Evolutionary conservation across 2,329 filamentous ascomycete genomes (phyloP).

Genomic region (Capronia coronata): DNA sequence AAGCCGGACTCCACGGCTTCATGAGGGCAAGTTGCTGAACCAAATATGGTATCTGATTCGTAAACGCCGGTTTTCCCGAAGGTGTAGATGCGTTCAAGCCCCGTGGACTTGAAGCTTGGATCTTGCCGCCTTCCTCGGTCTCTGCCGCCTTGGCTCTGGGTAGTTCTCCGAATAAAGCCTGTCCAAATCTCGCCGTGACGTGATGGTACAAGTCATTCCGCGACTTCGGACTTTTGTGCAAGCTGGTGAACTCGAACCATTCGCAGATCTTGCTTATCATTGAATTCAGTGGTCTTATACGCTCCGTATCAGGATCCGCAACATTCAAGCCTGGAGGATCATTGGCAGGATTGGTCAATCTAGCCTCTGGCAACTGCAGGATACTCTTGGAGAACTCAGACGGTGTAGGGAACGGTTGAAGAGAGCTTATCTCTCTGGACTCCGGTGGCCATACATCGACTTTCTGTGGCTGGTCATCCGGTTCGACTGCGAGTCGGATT

Average conservation of each 20-base stretch:
- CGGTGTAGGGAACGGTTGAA: constrained; percentile 11
- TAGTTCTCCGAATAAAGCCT: constrained; percentile 9
- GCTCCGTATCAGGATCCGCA: not conserved
- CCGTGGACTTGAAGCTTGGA: too few relatives aligned
- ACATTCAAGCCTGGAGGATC: not conserved
- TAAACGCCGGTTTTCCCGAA: not conserved
- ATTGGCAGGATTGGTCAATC: constrained; percentile 2
- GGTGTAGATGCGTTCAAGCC: too few relatives aligned
- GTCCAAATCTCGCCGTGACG: constrained; percentile 12
- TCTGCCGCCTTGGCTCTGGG: not conserved
- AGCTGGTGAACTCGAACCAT: not conserved
- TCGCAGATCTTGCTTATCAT: constrained; percentile 2
- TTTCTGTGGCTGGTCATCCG: not conserved
- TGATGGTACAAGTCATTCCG: constrained; percentile 11
- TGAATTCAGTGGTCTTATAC: not conserved
- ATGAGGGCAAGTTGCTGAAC: constrained; percentile 11
- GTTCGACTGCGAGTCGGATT: constrained; percentile 12
- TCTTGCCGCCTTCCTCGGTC: not conserved
- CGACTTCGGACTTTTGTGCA: not conserved
- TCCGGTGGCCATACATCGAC: constrained; percentile 4
- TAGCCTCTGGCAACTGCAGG: constrained; percentile 6
- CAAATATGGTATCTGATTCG: constrained; percentile 8
- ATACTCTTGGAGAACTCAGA: constrained; percentile 9
- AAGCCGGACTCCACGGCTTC: constrained; percentile 3
- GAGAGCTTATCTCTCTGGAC: not conserved